Evolutionary conservation across 805 yeast genomes (phyloP).

Genomic region (Geotrichum ghanense): DNA sequence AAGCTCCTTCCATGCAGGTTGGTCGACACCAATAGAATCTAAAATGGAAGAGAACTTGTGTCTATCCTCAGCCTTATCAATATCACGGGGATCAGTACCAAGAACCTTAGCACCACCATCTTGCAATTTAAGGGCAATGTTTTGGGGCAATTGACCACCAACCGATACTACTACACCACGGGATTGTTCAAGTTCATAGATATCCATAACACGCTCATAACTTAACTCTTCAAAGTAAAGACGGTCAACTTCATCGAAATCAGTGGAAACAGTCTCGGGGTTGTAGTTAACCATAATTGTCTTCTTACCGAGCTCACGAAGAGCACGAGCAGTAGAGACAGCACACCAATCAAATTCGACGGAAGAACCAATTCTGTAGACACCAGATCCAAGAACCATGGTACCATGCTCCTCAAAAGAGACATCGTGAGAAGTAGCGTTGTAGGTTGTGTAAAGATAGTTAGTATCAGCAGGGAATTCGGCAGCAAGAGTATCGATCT

Average conservation of each 20-base stretch:
- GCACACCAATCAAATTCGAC: slow-evolving; percentile 99
- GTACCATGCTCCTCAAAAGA: slow-evolving; percentile 83
- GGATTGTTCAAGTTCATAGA: slow-evolving; percentile 83
- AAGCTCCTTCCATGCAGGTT: slow-evolving; percentile 96
- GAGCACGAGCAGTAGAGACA: slow-evolving; percentile 89
- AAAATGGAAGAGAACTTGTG: slow-evolving; percentile 92
- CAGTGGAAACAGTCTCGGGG: slow-evolving; percentile 98
- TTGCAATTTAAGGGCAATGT: slow-evolving; percentile 81
- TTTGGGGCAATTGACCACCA: slow-evolving; percentile 97
- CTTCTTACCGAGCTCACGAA: slow-evolving; percentile 75
- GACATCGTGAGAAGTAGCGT: slow-evolving; percentile 78
- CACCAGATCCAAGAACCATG: slow-evolving; percentile 97
- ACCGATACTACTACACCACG: slow-evolving; percentile 90
- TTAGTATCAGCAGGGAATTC: slow-evolving; percentile 97
- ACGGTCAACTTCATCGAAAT: slow-evolving; percentile 96
- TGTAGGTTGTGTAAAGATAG: slow-evolving; percentile 91
- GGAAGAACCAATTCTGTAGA: slow-evolving; percentile 94
- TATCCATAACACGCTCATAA: slow-evolving; percentile 94
- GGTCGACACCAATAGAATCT: slow-evolving; percentile 88
- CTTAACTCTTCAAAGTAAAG: slow-evolving; percentile 92
- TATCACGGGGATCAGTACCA: slow-evolving; percentile 91
- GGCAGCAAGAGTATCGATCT: slow-evolving; percentile 95
- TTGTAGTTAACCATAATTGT: slow-evolving; percentile 96
- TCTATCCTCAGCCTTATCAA: slow-evolving; percentile 96
- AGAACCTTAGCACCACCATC: slow-evolving; percentile 74